Percentiles rank a stretch among this genome's conserved stretches.
phyloP scores from a whole-genome alignment of 1,284 basidiomycete species.

The Ganoderma sp. region DNA sequence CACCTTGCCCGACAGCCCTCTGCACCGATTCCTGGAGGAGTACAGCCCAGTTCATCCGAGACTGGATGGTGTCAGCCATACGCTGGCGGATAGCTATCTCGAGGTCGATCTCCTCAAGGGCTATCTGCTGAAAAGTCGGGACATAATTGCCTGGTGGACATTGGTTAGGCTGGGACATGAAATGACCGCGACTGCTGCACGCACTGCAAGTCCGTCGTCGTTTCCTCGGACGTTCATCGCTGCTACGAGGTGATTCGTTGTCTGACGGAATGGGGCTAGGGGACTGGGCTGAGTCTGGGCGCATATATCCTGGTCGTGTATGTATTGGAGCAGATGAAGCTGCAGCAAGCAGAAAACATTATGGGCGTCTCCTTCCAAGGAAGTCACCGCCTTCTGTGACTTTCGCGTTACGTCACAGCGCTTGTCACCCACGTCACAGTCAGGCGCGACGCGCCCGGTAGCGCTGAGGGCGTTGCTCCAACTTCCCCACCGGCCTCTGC shows the following conservation, averaged over 20 bases:
- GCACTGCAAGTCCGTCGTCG: slow-evolving; percentile 3
- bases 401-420: slow-evolving; percentile 31
- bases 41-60: slow-evolving; percentile 70
- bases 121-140: slow-evolving; percentile 35
- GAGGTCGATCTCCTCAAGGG: slow-evolving; percentile 61
- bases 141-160: slow-evolving; percentile 9
- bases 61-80: slow-evolving; percentile 59
- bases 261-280: neutral
- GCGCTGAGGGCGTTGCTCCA: neutral
- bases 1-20: slow-evolving; percentile 32
- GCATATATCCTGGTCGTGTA: slow-evolving; percentile 3
- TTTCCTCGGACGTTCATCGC: slow-evolving; percentile 12
- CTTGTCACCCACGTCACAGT: slow-evolving; percentile 7
- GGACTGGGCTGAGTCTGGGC: neutral
- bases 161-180: neutral
- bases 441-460: neutral
- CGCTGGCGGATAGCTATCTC: slow-evolving; percentile 67
- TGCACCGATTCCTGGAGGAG: slow-evolving; percentile 58
- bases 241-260: neutral
- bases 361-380: neutral
- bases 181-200: neutral
- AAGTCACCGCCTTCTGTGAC: slow-evolving; percentile 8
- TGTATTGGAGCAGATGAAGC: neutral
- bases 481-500: neutral
- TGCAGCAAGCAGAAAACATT: neutral